Evolutionary conservation across 2,329 filamentous ascomycete genomes (phyloP).

Genomic region (Aspergillus fructus): DNA sequence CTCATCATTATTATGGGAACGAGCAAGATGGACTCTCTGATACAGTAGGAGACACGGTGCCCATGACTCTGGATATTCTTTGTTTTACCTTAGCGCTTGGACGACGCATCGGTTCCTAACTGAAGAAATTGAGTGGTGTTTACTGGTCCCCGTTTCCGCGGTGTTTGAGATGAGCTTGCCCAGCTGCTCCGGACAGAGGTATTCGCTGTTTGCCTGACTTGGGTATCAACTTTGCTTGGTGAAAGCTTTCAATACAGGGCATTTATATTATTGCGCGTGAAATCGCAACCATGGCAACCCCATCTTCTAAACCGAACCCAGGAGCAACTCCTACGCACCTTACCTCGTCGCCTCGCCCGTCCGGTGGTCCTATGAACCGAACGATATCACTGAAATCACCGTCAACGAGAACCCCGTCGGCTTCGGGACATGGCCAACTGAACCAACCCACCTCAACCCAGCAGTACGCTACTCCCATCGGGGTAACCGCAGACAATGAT

Average conservation of each 20-base stretch:
- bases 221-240: background rate
- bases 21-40: background rate
- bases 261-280: background rate
- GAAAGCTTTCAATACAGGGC: background rate
- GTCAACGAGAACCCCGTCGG: constrained; percentile 45
- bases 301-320: constrained; percentile 43
- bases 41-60: background rate
- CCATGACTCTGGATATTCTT: background rate
- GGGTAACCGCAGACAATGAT: constrained; percentile 36
- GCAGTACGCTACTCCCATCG: constrained; percentile 45
- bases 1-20: background rate
- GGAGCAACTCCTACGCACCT: constrained; percentile 45
- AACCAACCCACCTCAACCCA: constrained; percentile 40
- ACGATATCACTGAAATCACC: constrained; percentile 47
- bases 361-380: constrained; percentile 39
- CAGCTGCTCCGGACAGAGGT: background rate
- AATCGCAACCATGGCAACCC: constrained; percentile 41
- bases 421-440: constrained; percentile 35
- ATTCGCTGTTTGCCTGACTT: background rate
- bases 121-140: background rate
- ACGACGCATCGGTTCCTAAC: background rate
- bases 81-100: background rate
- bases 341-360: constrained; percentile 45
- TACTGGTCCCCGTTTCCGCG: background rate
- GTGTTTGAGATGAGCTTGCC: constrained; percentile 5